phyloP scores from a whole-genome alignment of 129 eudicot genomes.

The Glebionis coronaria region DNA sequence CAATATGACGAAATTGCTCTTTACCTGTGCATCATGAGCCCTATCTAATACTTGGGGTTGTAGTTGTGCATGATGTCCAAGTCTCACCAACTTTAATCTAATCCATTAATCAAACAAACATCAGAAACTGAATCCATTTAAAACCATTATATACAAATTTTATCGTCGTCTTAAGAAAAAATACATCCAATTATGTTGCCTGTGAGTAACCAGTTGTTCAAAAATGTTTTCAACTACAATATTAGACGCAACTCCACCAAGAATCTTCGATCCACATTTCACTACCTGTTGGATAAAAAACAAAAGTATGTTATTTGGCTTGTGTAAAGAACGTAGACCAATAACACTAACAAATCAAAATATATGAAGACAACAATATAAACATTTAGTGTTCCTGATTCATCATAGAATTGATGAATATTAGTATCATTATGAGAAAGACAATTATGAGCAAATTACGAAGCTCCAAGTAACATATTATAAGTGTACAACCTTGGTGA shows the following conservation, averaged over 20 bases:
- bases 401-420: no score
- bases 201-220: slow-evolving; percentile 91
- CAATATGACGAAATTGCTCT: background rate
- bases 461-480: no score
- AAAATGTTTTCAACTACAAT: slow-evolving; percentile 98
- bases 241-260: slow-evolving; percentile 97
- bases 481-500: no score
- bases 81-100: slow-evolving; percentile 95
- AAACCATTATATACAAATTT: background rate
- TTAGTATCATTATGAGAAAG: no score
- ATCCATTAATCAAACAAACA: slow-evolving; percentile 15
- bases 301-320: no score
- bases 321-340: no score
- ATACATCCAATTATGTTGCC: slow-evolving; percentile 35
- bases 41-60: slow-evolving; percentile 94
- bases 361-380: no score
- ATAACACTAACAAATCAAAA: no score
- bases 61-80: slow-evolving; percentile 98
- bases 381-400: no score
- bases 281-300: slow-evolving; percentile 92
- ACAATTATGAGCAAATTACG: no score
- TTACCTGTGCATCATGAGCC: slow-evolving; percentile 94
- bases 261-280: slow-evolving; percentile 95
- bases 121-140: background rate
- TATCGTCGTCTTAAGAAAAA: background rate